Base-by-base conservation (phyloP, 495 filamentous ascomycete species). In the Talaromyces adpressus region DNA sequence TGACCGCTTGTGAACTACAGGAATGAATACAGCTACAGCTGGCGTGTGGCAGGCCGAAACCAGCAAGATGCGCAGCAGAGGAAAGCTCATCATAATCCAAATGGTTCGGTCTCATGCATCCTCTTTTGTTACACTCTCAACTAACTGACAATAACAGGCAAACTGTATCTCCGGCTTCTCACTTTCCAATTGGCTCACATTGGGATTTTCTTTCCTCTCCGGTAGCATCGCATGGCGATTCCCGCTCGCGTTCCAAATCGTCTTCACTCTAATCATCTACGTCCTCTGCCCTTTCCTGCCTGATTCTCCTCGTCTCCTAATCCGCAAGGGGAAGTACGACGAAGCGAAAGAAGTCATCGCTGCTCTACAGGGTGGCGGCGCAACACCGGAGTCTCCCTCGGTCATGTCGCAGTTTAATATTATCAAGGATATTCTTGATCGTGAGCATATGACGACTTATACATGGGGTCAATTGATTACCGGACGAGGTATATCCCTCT, bases 31-130 rank as follows among this genome's bases (percentile, higher is more conserved):
- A n/a, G 58, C 58, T 9, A 83, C 81, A 9, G 83, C 81, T 5
- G 84, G 84, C 18, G 77, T 84, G 6, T 87, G 82, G 83, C 81
- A 86, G 68, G 79, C 79, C 6, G 82, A 87, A 65, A 83, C 81
- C 1, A 81, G 80, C 2, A 81, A 83, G 62, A 78, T 78, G 6
- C 72, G 74, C 39, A 80, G 77, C 75, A 75, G 84, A 67, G 85
- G 85, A 61, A 79, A 80, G 65, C 72, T 85, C 20, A 77, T 85
- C 27, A 75, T 84, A 45, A 77, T 85, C 30, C 82, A 87, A 63
- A 78, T 84, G 74, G 58, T 60, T 22, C 39, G 18, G 20, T 6
- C 2, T 5, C 16, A 22, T 25, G 16, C 18, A n/a, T 18, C 36
- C 22, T 27, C 11, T 14, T 9, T 60, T 25, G 18, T 4, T 12